These are phyloP conservation scores for Fusarium sp. DNA, from an alignment of 2,329 filamentous ascomycete genomes.

Conservation along the genomic window DNA sequence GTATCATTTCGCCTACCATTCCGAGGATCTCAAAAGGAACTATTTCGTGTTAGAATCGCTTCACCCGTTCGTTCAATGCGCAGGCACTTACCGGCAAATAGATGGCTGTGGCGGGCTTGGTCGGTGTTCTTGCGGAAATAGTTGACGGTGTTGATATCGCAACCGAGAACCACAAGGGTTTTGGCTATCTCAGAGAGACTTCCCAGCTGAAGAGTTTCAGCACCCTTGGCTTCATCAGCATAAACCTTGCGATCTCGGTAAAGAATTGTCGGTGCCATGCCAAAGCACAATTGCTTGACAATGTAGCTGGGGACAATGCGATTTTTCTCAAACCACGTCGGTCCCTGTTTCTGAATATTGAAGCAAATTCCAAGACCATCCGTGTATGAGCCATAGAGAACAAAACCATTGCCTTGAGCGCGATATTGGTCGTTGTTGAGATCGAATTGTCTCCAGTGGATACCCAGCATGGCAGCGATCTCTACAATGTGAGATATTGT, in stretches of 20 bases:
- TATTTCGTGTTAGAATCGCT: background rate
- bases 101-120: conserved; percentile 28
- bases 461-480: conserved; percentile 51
- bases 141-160: conserved; percentile 50
- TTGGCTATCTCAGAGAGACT: conserved; percentile 49
- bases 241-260: conserved; percentile 37
- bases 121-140: conserved; percentile 43
- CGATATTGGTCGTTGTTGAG: conserved; percentile 50
- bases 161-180: conserved; percentile 54
- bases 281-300: conserved; percentile 56
- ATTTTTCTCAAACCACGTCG: conserved; percentile 49
- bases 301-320: conserved; percentile 51
- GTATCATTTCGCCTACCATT: conserved; percentile 53
- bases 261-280: conserved; percentile 55
- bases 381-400: conserved; percentile 47
- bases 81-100: conserved; percentile 29
- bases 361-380: conserved; percentile 55
- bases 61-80: fast-evolving
- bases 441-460: conserved; percentile 57
- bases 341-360: conserved; percentile 52
- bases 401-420: conserved; percentile 52
- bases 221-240: conserved; percentile 35
- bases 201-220: conserved; percentile 48
- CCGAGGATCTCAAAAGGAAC: conserved; percentile 49
- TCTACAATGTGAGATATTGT: conserved; percentile 52